Conservation (phyloP, 257 asterid genomes). For the Penstemon barbatus region DNA sequence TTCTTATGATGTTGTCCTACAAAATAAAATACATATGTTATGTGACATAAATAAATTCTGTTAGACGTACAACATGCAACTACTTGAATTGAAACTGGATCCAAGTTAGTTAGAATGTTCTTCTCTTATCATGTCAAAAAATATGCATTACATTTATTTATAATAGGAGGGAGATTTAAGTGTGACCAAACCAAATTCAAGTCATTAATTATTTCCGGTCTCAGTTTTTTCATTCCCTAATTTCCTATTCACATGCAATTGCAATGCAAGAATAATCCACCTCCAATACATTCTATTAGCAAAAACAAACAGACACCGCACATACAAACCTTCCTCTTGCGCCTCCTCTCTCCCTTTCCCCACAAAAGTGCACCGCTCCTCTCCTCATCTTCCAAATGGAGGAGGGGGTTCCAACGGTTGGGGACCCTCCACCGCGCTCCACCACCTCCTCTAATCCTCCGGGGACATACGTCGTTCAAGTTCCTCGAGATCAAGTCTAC, state of each 20-base stretch:
- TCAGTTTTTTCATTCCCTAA: background rate
- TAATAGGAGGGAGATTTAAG: too few species aligned
- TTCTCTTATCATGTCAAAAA: too few species aligned
- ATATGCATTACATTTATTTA: too few species aligned
- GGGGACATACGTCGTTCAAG: constrained; percentile 59
- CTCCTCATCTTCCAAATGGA: constrained; percentile 41
- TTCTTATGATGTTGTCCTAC: too few species aligned
- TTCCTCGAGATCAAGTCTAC: constrained; percentile 69
- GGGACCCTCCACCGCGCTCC: background rate
- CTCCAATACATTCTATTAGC: background rate
- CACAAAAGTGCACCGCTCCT: background rate
- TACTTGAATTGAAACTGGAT: too few species aligned
- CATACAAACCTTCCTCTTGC: too few species aligned
- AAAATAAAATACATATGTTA: too few species aligned
- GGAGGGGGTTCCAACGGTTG: constrained; percentile 51
- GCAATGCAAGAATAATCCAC: background rate
- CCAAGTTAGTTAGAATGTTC: too few species aligned
- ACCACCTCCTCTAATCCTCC: constrained; percentile 2
- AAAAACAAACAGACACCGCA: background rate
- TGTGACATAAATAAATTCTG: too few species aligned
- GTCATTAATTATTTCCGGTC: too few species aligned
- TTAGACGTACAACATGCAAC: too few species aligned
- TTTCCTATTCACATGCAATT: background rate
- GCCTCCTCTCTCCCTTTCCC: background rate
- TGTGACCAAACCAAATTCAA: too few species aligned